Base-by-base conservation (phyloP, 1,139 yeast genomes). In the Arxiozyma telluris region DNA sequence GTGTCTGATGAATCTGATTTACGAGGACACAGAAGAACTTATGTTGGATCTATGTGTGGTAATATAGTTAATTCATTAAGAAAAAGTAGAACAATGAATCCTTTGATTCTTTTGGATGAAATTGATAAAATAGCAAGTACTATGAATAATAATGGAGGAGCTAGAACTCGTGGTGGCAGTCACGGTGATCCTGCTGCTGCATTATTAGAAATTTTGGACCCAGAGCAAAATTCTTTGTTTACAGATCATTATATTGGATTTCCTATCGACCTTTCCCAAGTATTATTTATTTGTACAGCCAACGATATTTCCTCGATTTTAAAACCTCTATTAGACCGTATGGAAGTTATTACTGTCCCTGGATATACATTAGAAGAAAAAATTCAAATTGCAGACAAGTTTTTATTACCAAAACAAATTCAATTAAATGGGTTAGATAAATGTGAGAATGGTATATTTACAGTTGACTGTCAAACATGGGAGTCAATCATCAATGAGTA, bases 151-250 rank as follows among this genome's bases (percentile, higher is more conserved):
- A 76, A 76, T 44, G 77, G 79, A 44, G 74, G 78, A 23, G 75
- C 76, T 25, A 79, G 73, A 3, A 75, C 77, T 57, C 70, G 77
- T 51, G 20, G 48, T 34, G 87, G 82, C 61, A 96, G 96, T 50
- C 87, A 82, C 61, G 96, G 96, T 51, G 97, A 95, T 60, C 98
- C 97, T 44, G 85, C 96, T 1, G 91, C 97, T n/a, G 98, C 98
- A 4, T 76, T 91, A 57, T 77, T 91, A 63, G 98, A 93, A 71
- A 82, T 91, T 53, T 77, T 93, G 58, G 98, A 93, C 68, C 98
- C 98, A 3, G 98, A 93, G 68, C 98, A 93, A 70, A 93, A 93
- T 72, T 79, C 79, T 60, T 79, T 91, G 21, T 93, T 93, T 71
- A 80, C 89, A 67, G 98, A 93, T 71, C 91, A 88, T 64, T 93